Conservation (phyloP, 2,329 filamentous ascomycete species). For the Clarireedia sp. region DNA sequence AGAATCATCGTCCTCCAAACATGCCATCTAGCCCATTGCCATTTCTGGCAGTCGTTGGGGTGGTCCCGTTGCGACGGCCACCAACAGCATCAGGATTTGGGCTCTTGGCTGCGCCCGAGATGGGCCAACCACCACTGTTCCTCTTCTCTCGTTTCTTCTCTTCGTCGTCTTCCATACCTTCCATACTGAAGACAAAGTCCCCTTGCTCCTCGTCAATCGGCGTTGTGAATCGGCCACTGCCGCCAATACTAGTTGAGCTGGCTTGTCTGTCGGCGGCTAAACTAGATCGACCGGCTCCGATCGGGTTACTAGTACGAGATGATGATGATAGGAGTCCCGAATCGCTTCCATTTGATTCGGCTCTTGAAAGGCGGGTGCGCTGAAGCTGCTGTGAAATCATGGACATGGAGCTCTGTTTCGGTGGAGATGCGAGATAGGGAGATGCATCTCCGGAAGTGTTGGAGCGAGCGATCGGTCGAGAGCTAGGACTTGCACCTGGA, state of each 20-base stretch:
- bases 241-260: conserved; percentile 45
- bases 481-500: conserved; percentile 38
- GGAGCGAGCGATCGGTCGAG: conserved; percentile 35
- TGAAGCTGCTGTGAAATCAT: conserved; percentile 56
- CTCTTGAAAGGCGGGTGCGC: conserved; percentile 42
- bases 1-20: conserved; percentile 14
- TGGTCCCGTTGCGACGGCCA: conserved; percentile 13
- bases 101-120: conserved; percentile 17
- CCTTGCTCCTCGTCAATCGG: conserved; percentile 59
- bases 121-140: conserved; percentile 28
- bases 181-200: conserved; percentile 59
- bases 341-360: conserved; percentile 37
- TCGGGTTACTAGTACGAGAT: conserved; percentile 33
- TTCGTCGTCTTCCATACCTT: conserved; percentile 54
- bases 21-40: conserved; percentile 14
- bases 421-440: conserved; percentile 28
- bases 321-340: conserved; percentile 43
- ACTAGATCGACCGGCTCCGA: conserved; percentile 32
- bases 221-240: conserved; percentile 51
- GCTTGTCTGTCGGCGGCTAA: conserved; percentile 47
- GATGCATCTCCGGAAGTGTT: conserved; percentile 25
- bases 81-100: conserved; percentile 20
- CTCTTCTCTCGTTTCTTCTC: conserved; percentile 38
- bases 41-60: not conserved
- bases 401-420: conserved; percentile 41